Evolutionary conservation across 2,329 filamentous ascomycete species (phyloP).

Genomic region (Trichoderma breve): DNA sequence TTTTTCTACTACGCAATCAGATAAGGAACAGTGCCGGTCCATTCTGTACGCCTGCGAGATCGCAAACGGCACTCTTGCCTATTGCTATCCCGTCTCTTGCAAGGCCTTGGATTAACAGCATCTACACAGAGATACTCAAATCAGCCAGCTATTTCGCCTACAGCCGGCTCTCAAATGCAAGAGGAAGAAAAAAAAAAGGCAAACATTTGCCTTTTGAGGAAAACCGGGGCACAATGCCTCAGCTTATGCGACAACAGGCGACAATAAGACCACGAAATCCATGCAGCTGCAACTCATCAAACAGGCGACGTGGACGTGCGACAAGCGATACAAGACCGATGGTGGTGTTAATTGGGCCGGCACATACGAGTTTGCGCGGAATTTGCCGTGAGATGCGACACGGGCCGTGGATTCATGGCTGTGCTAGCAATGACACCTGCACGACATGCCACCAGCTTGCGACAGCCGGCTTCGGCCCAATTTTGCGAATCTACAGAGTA

Average conservation of each 20-base stretch:
- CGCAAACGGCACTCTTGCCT: not conserved
- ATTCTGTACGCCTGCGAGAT: not conserved
- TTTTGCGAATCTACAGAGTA: not conserved
- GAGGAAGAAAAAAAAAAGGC: not conserved
- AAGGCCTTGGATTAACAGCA: not conserved
- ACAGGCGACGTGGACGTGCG: slow-evolving; percentile 1
- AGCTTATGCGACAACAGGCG: not conserved
- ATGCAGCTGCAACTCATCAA: not conserved
- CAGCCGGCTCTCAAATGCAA: not conserved
- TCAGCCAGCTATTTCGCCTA: not conserved
- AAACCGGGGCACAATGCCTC: not conserved
- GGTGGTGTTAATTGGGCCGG: not conserved
- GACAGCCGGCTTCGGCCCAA: not conserved
- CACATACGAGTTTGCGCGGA: not conserved
- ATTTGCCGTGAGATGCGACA: not conserved
- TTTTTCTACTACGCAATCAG: not conserved
- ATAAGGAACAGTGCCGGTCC: not conserved
- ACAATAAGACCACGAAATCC: not conserved
- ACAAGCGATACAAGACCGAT: slow-evolving; percentile 1
- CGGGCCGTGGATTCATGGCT: not conserved
- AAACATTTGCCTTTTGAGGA: not conserved
- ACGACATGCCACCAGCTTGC: not conserved
- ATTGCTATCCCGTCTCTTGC: not conserved
- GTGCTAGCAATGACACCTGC: slow-evolving; percentile 7
- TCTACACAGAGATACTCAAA: not conserved